A percentile compares a stretch with the other conserved stretches of the same genome.
Evolutionary conservation across 208 protist genomes (phyloP).

Genomic region (Zelonia costaricensis): DNA sequence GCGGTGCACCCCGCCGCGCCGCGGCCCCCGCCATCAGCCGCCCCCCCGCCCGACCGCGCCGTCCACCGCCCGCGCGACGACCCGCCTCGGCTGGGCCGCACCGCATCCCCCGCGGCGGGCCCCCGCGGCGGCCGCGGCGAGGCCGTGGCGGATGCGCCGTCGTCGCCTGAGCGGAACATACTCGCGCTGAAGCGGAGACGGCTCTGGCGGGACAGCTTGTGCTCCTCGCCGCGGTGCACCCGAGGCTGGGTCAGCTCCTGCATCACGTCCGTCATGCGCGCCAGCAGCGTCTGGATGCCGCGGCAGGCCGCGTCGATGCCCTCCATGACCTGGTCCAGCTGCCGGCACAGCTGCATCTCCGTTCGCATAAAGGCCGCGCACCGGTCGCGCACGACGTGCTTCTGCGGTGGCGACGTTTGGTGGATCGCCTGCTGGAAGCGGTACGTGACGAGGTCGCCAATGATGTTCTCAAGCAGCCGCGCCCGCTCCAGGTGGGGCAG

Average conservation of each 20-base stretch:
- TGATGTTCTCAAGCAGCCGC: slow-evolving; percentile 36
- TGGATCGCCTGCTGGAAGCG: slow-evolving; percentile 38
- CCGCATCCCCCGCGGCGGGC: background rate
- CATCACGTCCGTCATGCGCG: slow-evolving; percentile 17
- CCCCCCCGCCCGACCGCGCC: slow-evolving; percentile 36
- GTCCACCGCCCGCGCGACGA: slow-evolving; percentile 42
- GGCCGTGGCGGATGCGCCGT: background rate
- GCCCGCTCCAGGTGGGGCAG: slow-evolving; percentile 36
- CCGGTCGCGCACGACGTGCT: slow-evolving; percentile 21
- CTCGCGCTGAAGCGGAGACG: slow-evolving; percentile 15
- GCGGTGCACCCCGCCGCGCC: no score
- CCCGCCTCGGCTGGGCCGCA: no score
- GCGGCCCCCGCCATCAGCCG: slow-evolving; percentile 35
- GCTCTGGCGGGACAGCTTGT: slow-evolving; percentile 23
- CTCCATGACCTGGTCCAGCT: slow-evolving; percentile 38
- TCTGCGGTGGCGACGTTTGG: slow-evolving; percentile 32
- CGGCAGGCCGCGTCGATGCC: slow-evolving; percentile 27
- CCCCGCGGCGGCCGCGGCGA: no score
- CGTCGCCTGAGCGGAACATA: slow-evolving; percentile 9
- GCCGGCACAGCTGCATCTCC: slow-evolving; percentile 35
- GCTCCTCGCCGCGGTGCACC: slow-evolving; percentile 19
- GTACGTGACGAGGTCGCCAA: slow-evolving; percentile 42
- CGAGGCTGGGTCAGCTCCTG: slow-evolving; percentile 26
- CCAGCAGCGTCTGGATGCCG: slow-evolving; percentile 18
- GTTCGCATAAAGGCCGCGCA: slow-evolving; percentile 31